Percentiles rank a stretch among this genome's conserved stretches.
phyloP scores from a whole-genome alignment of 345 rosid genomes.

The Dipteronia sinensis region DNA sequence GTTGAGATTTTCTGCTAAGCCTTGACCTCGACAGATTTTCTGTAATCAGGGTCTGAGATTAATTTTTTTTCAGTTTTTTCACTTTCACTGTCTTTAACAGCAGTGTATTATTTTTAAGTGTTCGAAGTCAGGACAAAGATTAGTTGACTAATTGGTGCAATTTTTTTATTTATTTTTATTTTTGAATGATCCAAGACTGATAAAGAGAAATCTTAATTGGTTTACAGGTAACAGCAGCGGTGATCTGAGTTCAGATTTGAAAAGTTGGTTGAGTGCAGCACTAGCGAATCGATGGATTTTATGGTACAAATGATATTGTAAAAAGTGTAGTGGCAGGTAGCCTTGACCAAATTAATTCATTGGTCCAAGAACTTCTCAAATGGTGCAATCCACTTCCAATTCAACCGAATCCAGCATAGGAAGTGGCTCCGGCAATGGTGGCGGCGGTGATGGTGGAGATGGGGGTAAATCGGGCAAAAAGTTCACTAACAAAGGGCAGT shows the following conservation, averaged over 20 bases:
- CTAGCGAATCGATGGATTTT: constrained; percentile 73
- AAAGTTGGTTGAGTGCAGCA: constrained; percentile 83
- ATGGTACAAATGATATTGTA: constrained; percentile 56
- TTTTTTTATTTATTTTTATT: too few relatives aligned
- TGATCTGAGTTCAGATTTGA: constrained; percentile 63
- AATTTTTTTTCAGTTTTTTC: too few relatives aligned
- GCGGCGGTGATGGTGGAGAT: neutral
- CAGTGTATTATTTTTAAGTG: too few relatives aligned
- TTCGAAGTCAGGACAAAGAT: too few relatives aligned
- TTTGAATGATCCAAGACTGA: neutral
- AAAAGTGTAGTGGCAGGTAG: constrained; percentile 51
- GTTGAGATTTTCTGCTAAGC: too few relatives aligned
- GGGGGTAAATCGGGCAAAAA: neutral
- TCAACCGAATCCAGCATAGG: constrained; percentile 15
- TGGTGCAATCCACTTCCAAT: constrained; percentile 44
- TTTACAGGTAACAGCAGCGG: constrained; percentile 68
- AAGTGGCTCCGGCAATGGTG: neutral
- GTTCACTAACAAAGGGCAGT: constrained; percentile 21
- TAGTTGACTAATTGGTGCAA: too few relatives aligned
- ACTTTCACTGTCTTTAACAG: too few relatives aligned
- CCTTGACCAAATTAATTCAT: constrained; percentile 49
- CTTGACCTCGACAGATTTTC: too few relatives aligned
- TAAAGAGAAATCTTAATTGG: neutral
- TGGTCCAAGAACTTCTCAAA: constrained; percentile 52
- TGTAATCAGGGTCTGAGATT: too few relatives aligned